Evolutionary conservation across 345 rosid species (phyloP), one percentile per base, ranked within the genome.

Genomic region (Dovyalis caffra): DNA sequence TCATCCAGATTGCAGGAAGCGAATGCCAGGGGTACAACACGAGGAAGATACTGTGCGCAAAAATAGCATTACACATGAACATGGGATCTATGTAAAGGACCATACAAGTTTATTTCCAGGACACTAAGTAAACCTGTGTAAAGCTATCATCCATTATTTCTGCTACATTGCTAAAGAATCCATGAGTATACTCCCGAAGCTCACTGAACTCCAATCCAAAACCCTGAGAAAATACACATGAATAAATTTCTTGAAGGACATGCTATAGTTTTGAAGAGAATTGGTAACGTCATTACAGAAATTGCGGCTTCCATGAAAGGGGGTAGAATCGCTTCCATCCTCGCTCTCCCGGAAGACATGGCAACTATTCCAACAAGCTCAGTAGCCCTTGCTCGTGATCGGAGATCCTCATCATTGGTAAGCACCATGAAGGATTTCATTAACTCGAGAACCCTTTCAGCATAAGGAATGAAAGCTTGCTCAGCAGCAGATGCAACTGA

Each of bases 301-400:
- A 96, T 92, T 58, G 98, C 97, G 29, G 98, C 98, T 86, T 96
- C 98, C 83, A 96, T 86, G 80, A 88, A 96, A 68, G 98, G 89
- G 58, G 91, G 86, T 79, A 96, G 76, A 80, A 93, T 86, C 58
- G 97, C 84, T 77, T 93, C 97, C 92, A 92, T 93, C 78, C 95
- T 86, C 57, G 66, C 34, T 83, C 89, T 93, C 67, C 98, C 97
- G 83, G 89, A 92, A 80, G 97, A 87, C 99, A 93, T 93, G n/a
- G 98, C 97, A 56, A 93, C 95, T 79, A 96, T 93, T 79, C 99
- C 98, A 68, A 96, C 98, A 84, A 96, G 97, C 87, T 96, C 99
- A 31, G 99, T 96, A 37, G 99, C 89, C 83, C 99, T 90, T 23
- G 99, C 97, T 73, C 99, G 91, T 32, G 96, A 86, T 72, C 95